Evolutionary conservation across 768 basidiomycete genomes (phyloP).

Genomic region (Tylopilus sp.): DNA sequence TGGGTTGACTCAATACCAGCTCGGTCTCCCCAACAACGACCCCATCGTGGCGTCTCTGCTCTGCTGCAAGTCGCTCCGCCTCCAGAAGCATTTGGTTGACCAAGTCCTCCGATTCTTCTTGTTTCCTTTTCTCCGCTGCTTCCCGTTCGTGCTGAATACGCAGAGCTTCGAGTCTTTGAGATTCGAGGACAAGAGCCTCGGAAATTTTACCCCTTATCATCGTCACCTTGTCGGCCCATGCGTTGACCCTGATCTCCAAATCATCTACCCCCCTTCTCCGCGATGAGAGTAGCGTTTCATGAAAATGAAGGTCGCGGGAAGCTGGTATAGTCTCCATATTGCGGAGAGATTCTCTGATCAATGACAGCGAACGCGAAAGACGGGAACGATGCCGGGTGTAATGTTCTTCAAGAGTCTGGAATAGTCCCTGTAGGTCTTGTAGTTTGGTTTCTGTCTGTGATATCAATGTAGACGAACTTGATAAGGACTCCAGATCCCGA

Average conservation of each 20-base stretch:
- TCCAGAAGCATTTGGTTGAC: slow-evolving; percentile 35
- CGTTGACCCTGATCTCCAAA: slow-evolving; percentile 43
- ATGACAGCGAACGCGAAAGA: slow-evolving; percentile 47
- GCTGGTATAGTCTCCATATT: slow-evolving; percentile 51
- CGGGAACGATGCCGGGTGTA: slow-evolving; percentile 33
- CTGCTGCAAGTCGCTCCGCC: slow-evolving; percentile 29
- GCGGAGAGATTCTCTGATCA: slow-evolving; percentile 51
- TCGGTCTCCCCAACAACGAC: slow-evolving; percentile 10
- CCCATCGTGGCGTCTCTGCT: slow-evolving; percentile 28
- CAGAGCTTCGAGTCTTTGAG: slow-evolving; percentile 39
- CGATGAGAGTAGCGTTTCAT: slow-evolving; percentile 45
- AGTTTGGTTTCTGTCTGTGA: slow-evolving; percentile 28
- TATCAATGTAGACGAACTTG: slow-evolving; percentile 32
- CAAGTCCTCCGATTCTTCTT: slow-evolving; percentile 22
- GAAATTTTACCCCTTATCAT: slow-evolving; percentile 36
- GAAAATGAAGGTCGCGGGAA: slow-evolving; percentile 40
- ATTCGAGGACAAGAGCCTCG: slow-evolving; percentile 38
- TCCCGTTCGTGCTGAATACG: slow-evolving; percentile 30
- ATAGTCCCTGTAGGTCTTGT: slow-evolving; percentile 36
- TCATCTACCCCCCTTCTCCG: slow-evolving; percentile 51
- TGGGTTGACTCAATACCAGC: slow-evolving; percentile 14
- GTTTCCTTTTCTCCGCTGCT: slow-evolving; percentile 20
- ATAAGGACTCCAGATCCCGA: slow-evolving; percentile 39
- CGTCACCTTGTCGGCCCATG: slow-evolving; percentile 42
- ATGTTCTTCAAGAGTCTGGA: slow-evolving; percentile 34